Conservation (phyloP, 106 monocot species). For the Acanthochlamys bracteata region DNA sequence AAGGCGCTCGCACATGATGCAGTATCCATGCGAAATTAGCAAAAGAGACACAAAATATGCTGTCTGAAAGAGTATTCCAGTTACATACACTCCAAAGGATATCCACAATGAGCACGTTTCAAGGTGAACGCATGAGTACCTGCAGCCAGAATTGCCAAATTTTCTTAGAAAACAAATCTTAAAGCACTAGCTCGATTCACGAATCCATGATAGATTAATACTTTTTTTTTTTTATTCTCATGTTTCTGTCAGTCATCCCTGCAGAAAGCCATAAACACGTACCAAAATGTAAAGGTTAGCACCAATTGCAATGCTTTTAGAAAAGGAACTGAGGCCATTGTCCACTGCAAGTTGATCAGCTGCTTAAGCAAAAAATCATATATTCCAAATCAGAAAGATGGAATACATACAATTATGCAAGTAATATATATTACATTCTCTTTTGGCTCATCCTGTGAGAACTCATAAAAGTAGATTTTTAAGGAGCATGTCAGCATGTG, state of each 20-base stretch:
- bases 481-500: too few species aligned
- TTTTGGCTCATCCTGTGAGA: too few species aligned
- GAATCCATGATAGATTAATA: neutral
- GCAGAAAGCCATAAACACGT: neutral
- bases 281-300: slow-evolving; percentile 80
- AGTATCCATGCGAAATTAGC: slow-evolving; percentile 89
- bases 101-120: slow-evolving; percentile 90
- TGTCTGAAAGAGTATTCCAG: slow-evolving; percentile 85
- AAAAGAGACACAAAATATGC: slow-evolving; percentile 68
- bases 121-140: slow-evolving; percentile 82
- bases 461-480: too few species aligned
- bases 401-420: neutral
- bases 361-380: slow-evolving; percentile 11
- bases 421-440: neutral
- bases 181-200: too few species aligned
- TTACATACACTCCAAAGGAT: slow-evolving; percentile 87
- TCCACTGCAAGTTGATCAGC: slow-evolving; percentile 78
- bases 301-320: slow-evolving; percentile 73
- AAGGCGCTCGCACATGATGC: slow-evolving; percentile 76
- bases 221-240: neutral
- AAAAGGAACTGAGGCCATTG: slow-evolving; percentile 55
- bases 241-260: neutral
- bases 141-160: slow-evolving; percentile 16
- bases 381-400: neutral
- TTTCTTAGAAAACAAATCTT: neutral